A percentile compares a stretch with the other conserved stretches of the same genome.
Conservation (phyloP, 768 basidiomycete species). For the Mycena floridula region DNA sequence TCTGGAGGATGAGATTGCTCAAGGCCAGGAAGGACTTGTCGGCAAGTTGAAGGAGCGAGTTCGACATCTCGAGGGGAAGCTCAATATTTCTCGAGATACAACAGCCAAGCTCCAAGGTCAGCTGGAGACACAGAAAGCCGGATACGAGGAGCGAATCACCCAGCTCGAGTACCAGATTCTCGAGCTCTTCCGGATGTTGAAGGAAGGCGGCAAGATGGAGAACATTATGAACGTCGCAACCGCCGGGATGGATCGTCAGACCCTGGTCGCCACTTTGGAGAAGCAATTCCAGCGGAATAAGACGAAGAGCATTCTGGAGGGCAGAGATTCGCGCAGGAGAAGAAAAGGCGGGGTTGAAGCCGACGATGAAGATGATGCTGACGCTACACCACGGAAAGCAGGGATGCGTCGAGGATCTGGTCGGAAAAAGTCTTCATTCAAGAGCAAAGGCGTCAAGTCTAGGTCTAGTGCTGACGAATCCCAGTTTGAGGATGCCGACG, state of each 20-base stretch:
- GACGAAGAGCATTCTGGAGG: slow-evolving; percentile 84
- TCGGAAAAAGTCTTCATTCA: slow-evolving; percentile 23
- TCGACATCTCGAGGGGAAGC: slow-evolving; percentile 66
- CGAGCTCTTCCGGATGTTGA: slow-evolving; percentile 92
- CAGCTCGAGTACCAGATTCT: slow-evolving; percentile 90
- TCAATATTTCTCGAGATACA: slow-evolving; percentile 73
- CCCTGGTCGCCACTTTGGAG: slow-evolving; percentile 74
- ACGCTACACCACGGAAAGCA: slow-evolving; percentile 53
- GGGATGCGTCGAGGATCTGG: slow-evolving; percentile 26
- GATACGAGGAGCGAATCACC: slow-evolving; percentile 80
- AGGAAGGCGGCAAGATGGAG: slow-evolving; percentile 73
- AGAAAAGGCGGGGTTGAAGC: slow-evolving; percentile 12
- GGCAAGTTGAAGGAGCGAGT: slow-evolving; percentile 74
- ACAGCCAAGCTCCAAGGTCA: slow-evolving; percentile 71
- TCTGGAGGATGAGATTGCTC: slow-evolving; percentile 75
- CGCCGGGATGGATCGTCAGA: slow-evolving; percentile 69
- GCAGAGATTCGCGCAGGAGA: slow-evolving; percentile 38
- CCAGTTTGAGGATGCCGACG: slow-evolving; percentile 89
- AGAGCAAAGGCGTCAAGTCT: slow-evolving; percentile 23
- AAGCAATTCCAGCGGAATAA: slow-evolving; percentile 77
- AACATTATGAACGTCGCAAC: slow-evolving; percentile 67
- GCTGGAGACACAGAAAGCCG: slow-evolving; percentile 66
- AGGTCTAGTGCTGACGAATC: slow-evolving; percentile 48
- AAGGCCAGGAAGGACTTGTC: slow-evolving; percentile 79
- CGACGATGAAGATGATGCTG: slow-evolving; percentile 30